These are phyloP conservation scores for Kwoniella newhampshirensis DNA, from an alignment of 768 basidiomycete species.

Conservation along the genomic window DNA sequence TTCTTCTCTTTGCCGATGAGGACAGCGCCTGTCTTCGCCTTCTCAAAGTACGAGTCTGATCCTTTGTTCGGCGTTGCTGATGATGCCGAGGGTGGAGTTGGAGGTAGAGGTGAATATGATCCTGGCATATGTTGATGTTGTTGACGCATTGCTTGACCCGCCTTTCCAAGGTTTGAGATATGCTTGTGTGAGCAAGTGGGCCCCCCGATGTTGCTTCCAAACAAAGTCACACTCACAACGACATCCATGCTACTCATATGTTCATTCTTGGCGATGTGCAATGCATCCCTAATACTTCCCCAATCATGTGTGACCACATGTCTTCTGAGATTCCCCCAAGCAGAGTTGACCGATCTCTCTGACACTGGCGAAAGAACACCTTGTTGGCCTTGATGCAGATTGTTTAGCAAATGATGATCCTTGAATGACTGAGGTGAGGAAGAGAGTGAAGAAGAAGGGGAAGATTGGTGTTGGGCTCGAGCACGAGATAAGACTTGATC, in stretches of 20 bases:
- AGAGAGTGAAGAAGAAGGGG: slow-evolving; percentile 16
- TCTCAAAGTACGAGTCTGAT: neutral
- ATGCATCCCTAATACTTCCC: slow-evolving; percentile 54
- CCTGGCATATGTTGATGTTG: slow-evolving; percentile 16
- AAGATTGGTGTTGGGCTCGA: slow-evolving; percentile 25
- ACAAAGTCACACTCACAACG: slow-evolving; percentile 56
- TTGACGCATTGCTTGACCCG: slow-evolving; percentile 19
- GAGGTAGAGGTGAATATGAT: neutral
- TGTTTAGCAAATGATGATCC: slow-evolving; percentile 4
- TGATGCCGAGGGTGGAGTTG: neutral
- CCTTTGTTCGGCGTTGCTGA: neutral
- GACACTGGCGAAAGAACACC: slow-evolving; percentile 13
- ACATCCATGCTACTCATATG: slow-evolving; percentile 77
- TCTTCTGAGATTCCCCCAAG: slow-evolving; percentile 52
- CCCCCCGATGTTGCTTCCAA: slow-evolving; percentile 53
- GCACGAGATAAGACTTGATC: slow-evolving; percentile 40
- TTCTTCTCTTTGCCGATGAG: slow-evolving; percentile 23
- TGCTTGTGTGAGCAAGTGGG: neutral
- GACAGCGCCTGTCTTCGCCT: neutral
- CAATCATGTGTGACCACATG: slow-evolving; percentile 56
- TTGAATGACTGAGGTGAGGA: slow-evolving; percentile 18
- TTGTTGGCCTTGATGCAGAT: neutral
- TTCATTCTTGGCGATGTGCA: slow-evolving; percentile 65
- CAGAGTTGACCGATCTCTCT: slow-evolving; percentile 13
- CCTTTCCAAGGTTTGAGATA: too few relatives aligned